Evolutionary conservation across 2,329 filamentous ascomycete species (phyloP).

Genomic region (Cercospora sp.): DNA sequence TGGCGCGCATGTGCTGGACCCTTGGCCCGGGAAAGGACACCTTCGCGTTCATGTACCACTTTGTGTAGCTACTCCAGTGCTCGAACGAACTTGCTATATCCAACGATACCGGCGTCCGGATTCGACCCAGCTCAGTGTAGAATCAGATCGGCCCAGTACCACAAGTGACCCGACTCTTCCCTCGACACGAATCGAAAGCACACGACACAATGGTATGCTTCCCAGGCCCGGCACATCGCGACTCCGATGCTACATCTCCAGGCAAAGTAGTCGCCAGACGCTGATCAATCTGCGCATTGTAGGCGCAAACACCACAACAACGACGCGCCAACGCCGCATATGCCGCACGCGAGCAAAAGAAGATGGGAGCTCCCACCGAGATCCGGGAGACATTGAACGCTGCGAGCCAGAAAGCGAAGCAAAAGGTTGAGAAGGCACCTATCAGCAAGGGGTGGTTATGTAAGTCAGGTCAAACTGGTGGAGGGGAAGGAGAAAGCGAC

Average conservation of each 20-base stretch:
- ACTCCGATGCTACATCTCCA: too few species aligned
- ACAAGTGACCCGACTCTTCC: too few species aligned
- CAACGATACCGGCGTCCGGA: neutral
- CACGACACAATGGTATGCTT: slow-evolving; percentile 16
- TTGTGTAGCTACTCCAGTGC: neutral
- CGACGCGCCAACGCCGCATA: slow-evolving; percentile 79
- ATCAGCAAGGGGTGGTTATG: slow-evolving; percentile 61
- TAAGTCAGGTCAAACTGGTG: slow-evolving; percentile 44
- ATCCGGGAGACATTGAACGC: slow-evolving; percentile 48
- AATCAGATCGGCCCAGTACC: neutral
- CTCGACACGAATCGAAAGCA: neutral
- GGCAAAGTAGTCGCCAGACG: too few species aligned
- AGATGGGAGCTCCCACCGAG: slow-evolving; percentile 64
- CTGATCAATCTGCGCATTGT: neutral
- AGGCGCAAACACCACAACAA: slow-evolving; percentile 81
- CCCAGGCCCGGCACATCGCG: too few species aligned
- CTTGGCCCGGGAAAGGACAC: slow-evolving; percentile 10
- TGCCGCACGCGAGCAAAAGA: slow-evolving; percentile 68
- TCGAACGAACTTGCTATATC: neutral
- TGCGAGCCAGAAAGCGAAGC: slow-evolving; percentile 49
- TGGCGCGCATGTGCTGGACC: slow-evolving; percentile 9
- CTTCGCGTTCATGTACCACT: slow-evolving; percentile 8
- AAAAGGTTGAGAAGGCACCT: slow-evolving; percentile 45
- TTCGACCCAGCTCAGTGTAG: neutral
- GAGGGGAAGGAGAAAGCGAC: neutral